Evolutionary conservation across 768 basidiomycete species (phyloP).

Genomic region (Multifurca ochricompacta): DNA sequence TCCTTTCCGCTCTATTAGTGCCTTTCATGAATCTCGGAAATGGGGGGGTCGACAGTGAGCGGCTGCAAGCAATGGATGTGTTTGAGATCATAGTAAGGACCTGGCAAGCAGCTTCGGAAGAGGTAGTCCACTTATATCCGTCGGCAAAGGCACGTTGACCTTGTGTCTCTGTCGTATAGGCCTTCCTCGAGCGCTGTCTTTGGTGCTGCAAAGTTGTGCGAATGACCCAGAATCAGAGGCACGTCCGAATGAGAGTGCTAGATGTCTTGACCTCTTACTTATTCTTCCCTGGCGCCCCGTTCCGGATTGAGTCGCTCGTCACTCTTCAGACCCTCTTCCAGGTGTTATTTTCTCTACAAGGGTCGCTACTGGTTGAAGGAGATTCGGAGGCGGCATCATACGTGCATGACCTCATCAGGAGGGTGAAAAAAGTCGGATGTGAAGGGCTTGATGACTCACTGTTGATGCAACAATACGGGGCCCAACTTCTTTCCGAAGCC

Average conservation of each 20-base stretch:
- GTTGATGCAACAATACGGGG: slow-evolving; percentile 46
- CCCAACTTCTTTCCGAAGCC: slow-evolving; percentile 20
- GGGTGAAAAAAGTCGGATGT: slow-evolving; percentile 39
- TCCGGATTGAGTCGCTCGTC: slow-evolving; percentile 35
- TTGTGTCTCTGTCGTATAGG: slow-evolving; percentile 21
- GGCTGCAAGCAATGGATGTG: slow-evolving; percentile 46
- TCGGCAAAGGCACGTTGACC: not conserved
- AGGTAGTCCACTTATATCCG: slow-evolving; percentile 33
- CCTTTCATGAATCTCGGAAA: slow-evolving; percentile 43
- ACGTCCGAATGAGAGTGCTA: slow-evolving; percentile 43
- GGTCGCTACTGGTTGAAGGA: slow-evolving; percentile 28
- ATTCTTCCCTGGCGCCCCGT: slow-evolving; percentile 38
- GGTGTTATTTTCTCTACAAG: slow-evolving; percentile 44
- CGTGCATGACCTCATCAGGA: slow-evolving; percentile 36
- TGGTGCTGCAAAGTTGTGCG: slow-evolving; percentile 66
- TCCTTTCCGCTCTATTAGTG: slow-evolving; percentile 48
- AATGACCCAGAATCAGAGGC: slow-evolving; percentile 28
- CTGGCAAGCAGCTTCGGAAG: slow-evolving; percentile 45
- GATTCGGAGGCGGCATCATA: slow-evolving; percentile 29
- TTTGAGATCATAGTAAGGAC: slow-evolving; percentile 52
- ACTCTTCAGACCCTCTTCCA: slow-evolving; percentile 46
- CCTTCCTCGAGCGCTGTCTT: slow-evolving; percentile 49
- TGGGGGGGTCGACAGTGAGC: slow-evolving; percentile 42
- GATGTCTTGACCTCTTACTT: slow-evolving; percentile 38
- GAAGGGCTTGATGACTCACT: slow-evolving; percentile 40